Evolutionary conservation across 1,139 yeast species (phyloP).

Genomic region (Protomyces inundatus): DNA sequence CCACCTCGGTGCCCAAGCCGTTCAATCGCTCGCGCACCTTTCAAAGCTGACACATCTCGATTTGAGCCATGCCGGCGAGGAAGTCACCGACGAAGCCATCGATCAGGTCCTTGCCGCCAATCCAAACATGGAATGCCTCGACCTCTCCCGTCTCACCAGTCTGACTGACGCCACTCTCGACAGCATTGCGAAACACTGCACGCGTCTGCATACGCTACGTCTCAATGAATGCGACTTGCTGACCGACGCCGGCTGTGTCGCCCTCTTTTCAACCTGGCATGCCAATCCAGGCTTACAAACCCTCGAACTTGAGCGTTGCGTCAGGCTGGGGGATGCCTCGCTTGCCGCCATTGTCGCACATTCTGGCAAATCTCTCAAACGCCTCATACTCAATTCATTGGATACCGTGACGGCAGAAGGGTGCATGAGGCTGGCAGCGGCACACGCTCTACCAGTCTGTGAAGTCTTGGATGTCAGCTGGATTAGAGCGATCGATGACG

Average conservation of each 20-base stretch:
- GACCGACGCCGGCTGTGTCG: constrained; percentile 64
- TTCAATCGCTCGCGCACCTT: constrained; percentile 60
- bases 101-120: constrained; percentile 30
- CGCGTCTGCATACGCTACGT: constrained; percentile 54
- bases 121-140: constrained; percentile 53
- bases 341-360: constrained; percentile 58
- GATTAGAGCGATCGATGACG: constrained; percentile 26
- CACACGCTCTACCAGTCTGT: constrained; percentile 5
- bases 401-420: constrained; percentile 52
- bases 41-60: constrained; percentile 54
- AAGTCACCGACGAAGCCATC: constrained; percentile 29
- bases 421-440: constrained; percentile 43
- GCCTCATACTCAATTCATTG: constrained; percentile 65
- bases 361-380: constrained; percentile 61
- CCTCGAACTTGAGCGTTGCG: constrained; percentile 63
- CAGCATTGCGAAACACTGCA: constrained; percentile 54
- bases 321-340: constrained; percentile 57
- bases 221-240: constrained; percentile 69
- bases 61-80: constrained; percentile 38
- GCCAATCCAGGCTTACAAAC: constrained; percentile 56
- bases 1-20: constrained; percentile 57
- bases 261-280: constrained; percentile 52
- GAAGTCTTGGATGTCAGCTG: constrained; percentile 26
- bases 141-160: constrained; percentile 45
- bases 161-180: constrained; percentile 67